These are phyloP conservation scores for Aspergillus udagawae DNA, from an alignment of 2,329 filamentous ascomycete genomes.

Conservation along the genomic window DNA sequence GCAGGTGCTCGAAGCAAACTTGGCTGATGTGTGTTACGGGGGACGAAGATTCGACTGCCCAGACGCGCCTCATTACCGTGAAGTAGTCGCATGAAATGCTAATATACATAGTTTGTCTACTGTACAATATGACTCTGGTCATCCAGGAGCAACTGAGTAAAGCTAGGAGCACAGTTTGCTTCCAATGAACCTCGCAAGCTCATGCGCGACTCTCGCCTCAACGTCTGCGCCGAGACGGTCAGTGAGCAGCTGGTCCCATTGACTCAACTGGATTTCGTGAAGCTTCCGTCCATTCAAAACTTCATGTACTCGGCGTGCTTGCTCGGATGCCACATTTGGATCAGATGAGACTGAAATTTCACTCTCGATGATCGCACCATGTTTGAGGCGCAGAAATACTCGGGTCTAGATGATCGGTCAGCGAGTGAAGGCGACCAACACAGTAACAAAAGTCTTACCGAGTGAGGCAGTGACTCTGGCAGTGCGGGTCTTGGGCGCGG, in stretches of 20 bases:
- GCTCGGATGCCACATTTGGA: constrained; percentile 24
- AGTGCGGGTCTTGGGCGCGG: constrained; percentile 52
- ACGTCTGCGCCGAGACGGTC: constrained; percentile 12
- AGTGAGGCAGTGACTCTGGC: constrained; percentile 46
- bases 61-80: too few relatives aligned
- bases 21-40: too few relatives aligned
- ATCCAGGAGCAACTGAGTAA: not conserved
- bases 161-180: constrained; percentile 18
- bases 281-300: constrained; percentile 40
- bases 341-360: constrained; percentile 37
- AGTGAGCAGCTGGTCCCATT: constrained; percentile 26
- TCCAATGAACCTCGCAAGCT: constrained; percentile 25
- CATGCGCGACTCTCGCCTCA: constrained; percentile 14
- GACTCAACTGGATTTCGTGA: constrained; percentile 43
- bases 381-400: constrained; percentile 38
- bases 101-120: constrained; percentile 2
- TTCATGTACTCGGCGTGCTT: constrained; percentile 30
- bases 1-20: too few relatives aligned
- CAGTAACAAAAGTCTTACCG: constrained; percentile 33
- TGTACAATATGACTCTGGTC: not conserved
- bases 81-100: not conserved
- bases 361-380: constrained; percentile 38
- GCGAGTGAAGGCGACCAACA: not conserved
- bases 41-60: too few relatives aligned
- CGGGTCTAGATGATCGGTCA: constrained; percentile 30